Conservation (phyloP, 768 basidiomycete genomes). For the Botryobasidium botryosum region DNA sequence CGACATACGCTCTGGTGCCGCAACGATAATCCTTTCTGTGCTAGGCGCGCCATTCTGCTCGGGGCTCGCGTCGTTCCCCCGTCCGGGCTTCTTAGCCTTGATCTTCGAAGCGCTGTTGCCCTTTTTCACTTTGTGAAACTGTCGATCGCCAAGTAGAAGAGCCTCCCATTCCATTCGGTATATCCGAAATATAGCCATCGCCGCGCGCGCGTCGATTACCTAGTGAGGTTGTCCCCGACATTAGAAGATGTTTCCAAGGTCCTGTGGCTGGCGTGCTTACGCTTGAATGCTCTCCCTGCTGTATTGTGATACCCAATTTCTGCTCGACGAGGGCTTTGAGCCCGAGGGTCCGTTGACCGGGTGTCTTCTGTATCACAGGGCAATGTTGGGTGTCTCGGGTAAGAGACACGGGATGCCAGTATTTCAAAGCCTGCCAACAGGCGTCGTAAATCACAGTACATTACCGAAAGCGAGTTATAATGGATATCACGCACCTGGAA, state of each 20-base stretch:
- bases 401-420: conserved; percentile 47
- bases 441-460: conserved; percentile 9
- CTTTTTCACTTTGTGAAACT: no score
- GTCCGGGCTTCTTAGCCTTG: no score
- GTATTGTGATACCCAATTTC: conserved; percentile 65
- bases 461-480: background rate
- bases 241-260: background rate
- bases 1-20: no score
- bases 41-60: no score
- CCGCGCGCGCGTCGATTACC: background rate
- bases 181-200: background rate
- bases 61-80: no score
- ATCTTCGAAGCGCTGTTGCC: no score
- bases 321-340: conserved; percentile 68
- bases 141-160: no score
- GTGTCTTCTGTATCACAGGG: conserved; percentile 23
- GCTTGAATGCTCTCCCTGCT: conserved; percentile 79
- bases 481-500: conserved; percentile 37
- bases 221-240: background rate
- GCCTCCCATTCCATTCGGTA: background rate
- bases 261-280: conserved; percentile 29
- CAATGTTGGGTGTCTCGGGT: conserved; percentile 57
- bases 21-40: no score
- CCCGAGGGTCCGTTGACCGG: conserved; percentile 29
- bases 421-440: conserved; percentile 25